Conservation (phyloP, 106 monocot species). For the Acanthochlamys bracteata region DNA sequence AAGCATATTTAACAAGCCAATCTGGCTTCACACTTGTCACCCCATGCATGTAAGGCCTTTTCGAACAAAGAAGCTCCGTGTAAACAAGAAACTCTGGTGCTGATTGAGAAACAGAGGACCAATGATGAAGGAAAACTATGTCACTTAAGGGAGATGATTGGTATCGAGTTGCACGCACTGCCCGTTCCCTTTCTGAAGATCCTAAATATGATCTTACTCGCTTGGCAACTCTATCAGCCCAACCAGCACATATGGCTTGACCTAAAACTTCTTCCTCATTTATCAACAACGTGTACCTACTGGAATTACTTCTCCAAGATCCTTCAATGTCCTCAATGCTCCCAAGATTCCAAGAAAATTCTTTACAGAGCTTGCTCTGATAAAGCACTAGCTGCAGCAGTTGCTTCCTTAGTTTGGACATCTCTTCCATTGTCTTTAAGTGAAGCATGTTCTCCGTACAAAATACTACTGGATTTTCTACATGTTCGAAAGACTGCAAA, state of each 20-base stretch:
- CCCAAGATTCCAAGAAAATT: slow-evolving; percentile 59
- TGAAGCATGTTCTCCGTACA: slow-evolving; percentile 59
- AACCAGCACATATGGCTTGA: slow-evolving; percentile 90
- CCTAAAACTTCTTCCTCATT: slow-evolving; percentile 72
- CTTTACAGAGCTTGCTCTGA: slow-evolving; percentile 29
- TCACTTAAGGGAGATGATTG: slow-evolving; percentile 61
- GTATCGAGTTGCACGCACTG: slow-evolving; percentile 40
- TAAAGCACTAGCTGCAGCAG: slow-evolving; percentile 61
- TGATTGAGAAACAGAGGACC: slow-evolving; percentile 65
- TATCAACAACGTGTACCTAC: slow-evolving; percentile 41
- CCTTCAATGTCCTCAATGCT: slow-evolving; percentile 46
- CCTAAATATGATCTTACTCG: slow-evolving; percentile 21
- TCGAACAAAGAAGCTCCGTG: slow-evolving; percentile 55
- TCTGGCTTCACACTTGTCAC: slow-evolving; percentile 64
- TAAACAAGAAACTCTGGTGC: slow-evolving; percentile 89
- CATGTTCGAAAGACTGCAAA: slow-evolving; percentile 70
- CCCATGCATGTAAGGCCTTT: slow-evolving; percentile 90
- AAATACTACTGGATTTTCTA: slow-evolving; percentile 46
- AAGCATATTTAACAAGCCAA: slow-evolving; percentile 75
- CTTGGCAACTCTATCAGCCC: slow-evolving; percentile 88
- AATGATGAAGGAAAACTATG: slow-evolving; percentile 57
- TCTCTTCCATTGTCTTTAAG: slow-evolving; percentile 88
- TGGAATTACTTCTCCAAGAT: slow-evolving; percentile 37
- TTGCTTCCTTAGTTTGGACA: slow-evolving; percentile 93
- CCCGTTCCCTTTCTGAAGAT: slow-evolving; percentile 36